Conservation (phyloP, 2,329 filamentous ascomycete species). For the Tolypocladium ophioglossoides region DNA sequence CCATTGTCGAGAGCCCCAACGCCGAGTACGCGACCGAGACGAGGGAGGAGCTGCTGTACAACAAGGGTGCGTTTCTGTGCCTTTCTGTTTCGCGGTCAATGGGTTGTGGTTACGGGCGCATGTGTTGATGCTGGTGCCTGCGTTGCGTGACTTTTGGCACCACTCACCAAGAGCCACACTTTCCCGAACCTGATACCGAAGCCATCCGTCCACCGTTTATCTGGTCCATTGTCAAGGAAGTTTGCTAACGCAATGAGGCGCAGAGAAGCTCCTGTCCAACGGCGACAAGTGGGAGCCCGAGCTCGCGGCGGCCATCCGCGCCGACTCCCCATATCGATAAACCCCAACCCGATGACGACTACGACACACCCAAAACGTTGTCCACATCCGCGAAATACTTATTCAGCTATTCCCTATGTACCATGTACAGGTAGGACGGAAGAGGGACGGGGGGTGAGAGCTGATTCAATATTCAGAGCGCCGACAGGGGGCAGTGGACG, state of each 20-base stretch:
- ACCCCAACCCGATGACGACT: constrained; percentile 1
- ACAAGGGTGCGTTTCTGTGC: constrained; percentile 52
- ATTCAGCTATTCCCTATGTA: neutral
- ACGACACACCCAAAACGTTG: neutral
- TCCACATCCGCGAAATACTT: neutral
- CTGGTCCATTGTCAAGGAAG: neutral
- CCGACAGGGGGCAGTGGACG: neutral
- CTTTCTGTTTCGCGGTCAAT: neutral
- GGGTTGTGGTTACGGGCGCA: neutral
- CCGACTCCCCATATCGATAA: constrained; percentile 86
- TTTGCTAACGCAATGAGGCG: constrained; percentile 9
- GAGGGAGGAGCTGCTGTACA: constrained; percentile 91
- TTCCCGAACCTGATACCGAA: neutral
- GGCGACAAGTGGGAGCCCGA: constrained; percentile 98
- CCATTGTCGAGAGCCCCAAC: constrained; percentile 59
- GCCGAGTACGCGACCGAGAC: constrained; percentile 55
- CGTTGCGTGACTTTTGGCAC: neutral
- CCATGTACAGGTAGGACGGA: neutral
- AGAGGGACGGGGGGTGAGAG: neutral
- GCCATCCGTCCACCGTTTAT: neutral
- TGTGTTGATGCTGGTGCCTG: too few relatives aligned
- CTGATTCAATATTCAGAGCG: neutral
- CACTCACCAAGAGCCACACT: neutral
- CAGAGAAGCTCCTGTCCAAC: constrained; percentile 76
- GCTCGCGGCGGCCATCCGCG: constrained; percentile 80